phyloP scores from a whole-genome alignment of 2,329 filamentous ascomycete species.

The Exserohilum turcica region DNA sequence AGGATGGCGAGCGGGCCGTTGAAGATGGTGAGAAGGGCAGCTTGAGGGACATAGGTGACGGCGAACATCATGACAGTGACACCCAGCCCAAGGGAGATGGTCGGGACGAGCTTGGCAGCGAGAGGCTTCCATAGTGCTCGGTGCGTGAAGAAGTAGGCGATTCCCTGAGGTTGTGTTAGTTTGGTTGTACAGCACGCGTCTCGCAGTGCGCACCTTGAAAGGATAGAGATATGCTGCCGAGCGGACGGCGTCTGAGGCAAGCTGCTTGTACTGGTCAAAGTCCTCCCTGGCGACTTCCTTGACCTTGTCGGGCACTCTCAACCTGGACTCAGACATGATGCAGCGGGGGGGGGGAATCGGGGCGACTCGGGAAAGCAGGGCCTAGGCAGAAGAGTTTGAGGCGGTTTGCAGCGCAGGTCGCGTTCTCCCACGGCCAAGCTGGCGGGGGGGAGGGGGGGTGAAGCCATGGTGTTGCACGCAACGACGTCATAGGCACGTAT shows the following conservation, averaged over 20 bases:
- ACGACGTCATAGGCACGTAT: slow-evolving; percentile 19
- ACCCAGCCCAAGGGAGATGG: slow-evolving; percentile 70
- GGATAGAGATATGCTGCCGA: slow-evolving; percentile 88
- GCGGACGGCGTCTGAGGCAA: slow-evolving; percentile 71
- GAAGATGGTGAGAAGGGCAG: slow-evolving; percentile 79
- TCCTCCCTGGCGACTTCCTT: slow-evolving; percentile 70
- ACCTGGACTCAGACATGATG: slow-evolving; percentile 21
- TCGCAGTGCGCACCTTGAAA: slow-evolving; percentile 62
- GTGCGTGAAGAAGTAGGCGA: slow-evolving; percentile 64
- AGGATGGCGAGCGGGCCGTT: slow-evolving; percentile 82
- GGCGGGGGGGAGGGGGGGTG: slow-evolving; percentile 21
- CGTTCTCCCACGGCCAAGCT: slow-evolving; percentile 1
- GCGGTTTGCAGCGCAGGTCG: slow-evolving; percentile 12
- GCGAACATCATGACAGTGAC: slow-evolving; percentile 84
- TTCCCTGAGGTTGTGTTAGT: slow-evolving; percentile 51
- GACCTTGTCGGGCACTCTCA: slow-evolving; percentile 55
- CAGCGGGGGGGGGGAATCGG: slow-evolving; percentile 11
- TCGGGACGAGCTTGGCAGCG: slow-evolving; percentile 61
- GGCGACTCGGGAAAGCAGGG: slow-evolving; percentile 1
- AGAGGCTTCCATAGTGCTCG: slow-evolving; percentile 65
- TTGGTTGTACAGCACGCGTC: background rate
- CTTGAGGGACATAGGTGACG: slow-evolving; percentile 84
- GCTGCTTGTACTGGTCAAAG: slow-evolving; percentile 65
- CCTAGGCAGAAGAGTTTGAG: slow-evolving; percentile 9
- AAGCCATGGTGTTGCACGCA: background rate